Evolutionary conservation across 2,329 filamentous ascomycete genomes (phyloP).

Genomic region (Pleoardoris graminearum): DNA sequence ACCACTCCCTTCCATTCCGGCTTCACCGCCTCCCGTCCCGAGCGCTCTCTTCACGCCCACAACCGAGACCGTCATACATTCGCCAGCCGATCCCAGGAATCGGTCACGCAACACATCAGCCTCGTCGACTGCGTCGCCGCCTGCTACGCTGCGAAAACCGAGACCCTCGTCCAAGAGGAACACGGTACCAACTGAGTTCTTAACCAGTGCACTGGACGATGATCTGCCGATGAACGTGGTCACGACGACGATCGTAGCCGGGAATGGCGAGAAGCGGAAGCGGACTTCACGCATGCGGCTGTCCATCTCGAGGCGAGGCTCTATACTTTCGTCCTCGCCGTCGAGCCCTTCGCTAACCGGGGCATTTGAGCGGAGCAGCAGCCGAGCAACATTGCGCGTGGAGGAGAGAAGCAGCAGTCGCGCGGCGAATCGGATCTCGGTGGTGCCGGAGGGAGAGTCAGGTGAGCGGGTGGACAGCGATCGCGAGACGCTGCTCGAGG

Average conservation of each 20-base stretch:
- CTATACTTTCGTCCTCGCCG: neutral
- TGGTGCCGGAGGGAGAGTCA: constrained; percentile 1
- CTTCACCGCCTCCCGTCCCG: constrained; percentile 3
- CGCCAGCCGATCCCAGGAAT: constrained; percentile 18
- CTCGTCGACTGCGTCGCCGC: constrained; percentile 2
- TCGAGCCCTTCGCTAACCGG: constrained; percentile 4
- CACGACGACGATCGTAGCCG: constrained; percentile 13
- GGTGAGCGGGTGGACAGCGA: constrained; percentile 11
- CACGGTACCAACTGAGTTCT: constrained; percentile 19
- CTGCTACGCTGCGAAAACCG: constrained; percentile 8
- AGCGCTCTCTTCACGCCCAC: constrained; percentile 18
- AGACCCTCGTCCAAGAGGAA: constrained; percentile 14
- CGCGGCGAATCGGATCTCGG: constrained; percentile 4
- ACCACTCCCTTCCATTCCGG: constrained; percentile 9
- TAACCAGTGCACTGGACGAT: neutral
- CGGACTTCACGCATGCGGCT: constrained; percentile 10
- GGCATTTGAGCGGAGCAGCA: constrained; percentile 1
- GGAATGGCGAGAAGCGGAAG: constrained; percentile 9
- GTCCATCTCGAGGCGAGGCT: constrained; percentile 8
- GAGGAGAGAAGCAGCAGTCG: constrained; percentile 10
- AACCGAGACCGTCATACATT: constrained; percentile 19
- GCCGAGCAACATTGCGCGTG: neutral
- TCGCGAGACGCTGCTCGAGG: constrained; percentile 11
- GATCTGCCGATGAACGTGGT: constrained; percentile 7
- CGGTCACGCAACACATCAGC: constrained; percentile 7